phyloP scores from a whole-genome alignment of 1,284 basidiomycete species.

The Chondrostereum purpureum region DNA sequence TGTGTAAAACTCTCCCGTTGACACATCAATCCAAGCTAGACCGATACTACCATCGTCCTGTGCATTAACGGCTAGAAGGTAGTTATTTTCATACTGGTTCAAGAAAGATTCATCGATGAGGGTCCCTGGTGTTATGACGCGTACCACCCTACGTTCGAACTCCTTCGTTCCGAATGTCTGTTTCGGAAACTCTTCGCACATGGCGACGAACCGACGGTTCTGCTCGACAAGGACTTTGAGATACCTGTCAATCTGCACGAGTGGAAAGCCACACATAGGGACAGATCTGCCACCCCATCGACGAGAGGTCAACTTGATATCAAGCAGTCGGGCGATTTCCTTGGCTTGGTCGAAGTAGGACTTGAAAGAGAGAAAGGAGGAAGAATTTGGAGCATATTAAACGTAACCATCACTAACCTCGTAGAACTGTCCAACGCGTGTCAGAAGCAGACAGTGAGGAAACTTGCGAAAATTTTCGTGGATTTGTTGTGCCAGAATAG shows the following conservation, averaged over 20 bases:
- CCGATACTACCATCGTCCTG: conserved; percentile 31
- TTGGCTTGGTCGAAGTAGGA: conserved; percentile 91
- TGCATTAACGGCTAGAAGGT: conserved; percentile 64
- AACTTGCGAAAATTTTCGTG: conserved; percentile 68
- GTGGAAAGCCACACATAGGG: conserved; percentile 86
- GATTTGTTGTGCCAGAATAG: conserved; percentile 62
- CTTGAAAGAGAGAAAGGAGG: conserved; percentile 35
- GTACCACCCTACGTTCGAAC: conserved; percentile 73
- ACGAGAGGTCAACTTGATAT: conserved; percentile 74
- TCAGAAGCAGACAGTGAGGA: conserved; percentile 84
- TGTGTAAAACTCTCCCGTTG: conserved; percentile 89
- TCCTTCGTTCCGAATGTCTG: conserved; percentile 39
- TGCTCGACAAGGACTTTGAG: conserved; percentile 82
- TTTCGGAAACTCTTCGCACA: conserved; percentile 84
- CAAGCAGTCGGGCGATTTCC: conserved; percentile 70
- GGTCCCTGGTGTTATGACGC: conserved; percentile 89
- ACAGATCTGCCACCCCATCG: conserved; percentile 65
- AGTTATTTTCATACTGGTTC: conserved; percentile 82
- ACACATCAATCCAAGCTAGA: conserved; percentile 92
- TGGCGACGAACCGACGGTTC: conserved; percentile 77
- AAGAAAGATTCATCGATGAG: conserved; percentile 87
- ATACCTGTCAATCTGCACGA: conserved; percentile 80
- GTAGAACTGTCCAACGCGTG: conserved; percentile 91
- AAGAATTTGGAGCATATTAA: conserved; percentile 1
- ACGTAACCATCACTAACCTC: conserved; percentile 53